These are phyloP conservation scores for Wallacemonas collosoma DNA, from an alignment of 208 protist genomes.

Conservation along the genomic window DNA sequence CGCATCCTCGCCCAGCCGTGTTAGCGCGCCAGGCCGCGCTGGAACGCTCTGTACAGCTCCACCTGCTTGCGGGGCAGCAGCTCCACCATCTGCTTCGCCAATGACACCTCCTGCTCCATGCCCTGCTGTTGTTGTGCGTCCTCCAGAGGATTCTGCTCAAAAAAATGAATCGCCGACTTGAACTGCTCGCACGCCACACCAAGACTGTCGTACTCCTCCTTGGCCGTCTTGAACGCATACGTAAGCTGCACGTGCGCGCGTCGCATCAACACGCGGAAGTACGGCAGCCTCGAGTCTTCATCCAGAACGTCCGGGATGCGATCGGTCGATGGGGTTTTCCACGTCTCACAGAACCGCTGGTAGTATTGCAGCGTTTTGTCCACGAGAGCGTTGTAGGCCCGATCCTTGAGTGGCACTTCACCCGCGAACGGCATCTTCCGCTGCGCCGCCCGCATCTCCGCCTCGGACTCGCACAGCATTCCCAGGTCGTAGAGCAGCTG, in stretches of 20 bases:
- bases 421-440: constrained; percentile 27
- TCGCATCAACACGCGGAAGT: constrained; percentile 79
- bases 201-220: constrained; percentile 85
- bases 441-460: constrained; percentile 72
- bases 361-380: constrained; percentile 54
- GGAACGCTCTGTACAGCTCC: constrained; percentile 59
- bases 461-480: constrained; percentile 64
- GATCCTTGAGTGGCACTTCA: constrained; percentile 72
- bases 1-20: too few species aligned
- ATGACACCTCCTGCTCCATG: constrained; percentile 49
- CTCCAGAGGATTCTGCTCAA: constrained; percentile 40
- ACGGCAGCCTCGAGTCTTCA: constrained; percentile 73
- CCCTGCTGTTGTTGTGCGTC: constrained; percentile 15
- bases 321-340: constrained; percentile 50
- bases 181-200: constrained; percentile 46
- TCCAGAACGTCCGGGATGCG: constrained; percentile 64
- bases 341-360: constrained; percentile 81
- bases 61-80: constrained; percentile 77
- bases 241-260: constrained; percentile 64
- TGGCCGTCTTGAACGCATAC: constrained; percentile 39
- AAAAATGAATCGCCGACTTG: constrained; percentile 63
- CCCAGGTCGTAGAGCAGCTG: constrained; percentile 89
- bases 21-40: constrained; percentile 27
- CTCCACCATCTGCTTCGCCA: constrained; percentile 71
- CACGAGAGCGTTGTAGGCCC: constrained; percentile 69